A percentile compares a stretch with the other conserved stretches of the same genome.
phyloP scores from a whole-genome alignment of 1,284 basidiomycete genomes.

The Inonotus hispidus region DNA sequence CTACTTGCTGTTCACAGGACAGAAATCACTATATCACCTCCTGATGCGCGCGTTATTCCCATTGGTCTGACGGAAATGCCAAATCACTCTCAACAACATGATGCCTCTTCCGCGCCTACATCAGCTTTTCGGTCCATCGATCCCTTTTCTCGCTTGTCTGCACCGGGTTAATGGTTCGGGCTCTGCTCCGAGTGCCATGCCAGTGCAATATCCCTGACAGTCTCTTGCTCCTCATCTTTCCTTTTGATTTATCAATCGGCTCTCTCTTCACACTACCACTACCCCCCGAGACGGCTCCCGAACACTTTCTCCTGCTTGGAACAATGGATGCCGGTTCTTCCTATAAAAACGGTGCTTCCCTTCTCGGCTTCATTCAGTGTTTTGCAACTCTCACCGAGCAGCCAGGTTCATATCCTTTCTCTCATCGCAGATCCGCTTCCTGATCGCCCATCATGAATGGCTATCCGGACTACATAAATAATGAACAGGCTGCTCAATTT shows the following conservation, averaged over 20 bases:
- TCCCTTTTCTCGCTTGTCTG: background rate
- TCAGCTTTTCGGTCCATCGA: constrained; percentile 3
- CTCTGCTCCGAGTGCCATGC: constrained; percentile 6
- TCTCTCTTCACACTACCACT: background rate
- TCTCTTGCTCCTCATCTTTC: background rate
- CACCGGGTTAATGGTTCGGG: background rate
- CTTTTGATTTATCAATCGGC: constrained; percentile 7
- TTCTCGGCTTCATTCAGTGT: constrained; percentile 3
- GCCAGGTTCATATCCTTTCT: background rate
- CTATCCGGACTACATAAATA: constrained; percentile 8
- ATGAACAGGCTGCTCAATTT: background rate
- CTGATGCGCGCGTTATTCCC: constrained; percentile 1
- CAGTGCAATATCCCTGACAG: background rate
- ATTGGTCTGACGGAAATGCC: background rate
- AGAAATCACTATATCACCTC: background rate
- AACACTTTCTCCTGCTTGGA: background rate
- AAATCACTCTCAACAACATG: background rate
- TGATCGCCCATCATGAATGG: constrained; percentile 17
- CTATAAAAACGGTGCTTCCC: constrained; percentile 12
- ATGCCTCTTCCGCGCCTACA: background rate
- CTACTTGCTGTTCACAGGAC: background rate
- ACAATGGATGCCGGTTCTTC: constrained; percentile 3
- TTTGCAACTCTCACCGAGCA: constrained; percentile 9
- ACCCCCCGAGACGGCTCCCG: background rate
- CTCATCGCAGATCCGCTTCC: constrained; percentile 6